These are phyloP conservation scores for Syncephalastrum monosporum DNA, from an alignment of 371 early-diverging fungal species.

Conservation along the genomic window DNA sequence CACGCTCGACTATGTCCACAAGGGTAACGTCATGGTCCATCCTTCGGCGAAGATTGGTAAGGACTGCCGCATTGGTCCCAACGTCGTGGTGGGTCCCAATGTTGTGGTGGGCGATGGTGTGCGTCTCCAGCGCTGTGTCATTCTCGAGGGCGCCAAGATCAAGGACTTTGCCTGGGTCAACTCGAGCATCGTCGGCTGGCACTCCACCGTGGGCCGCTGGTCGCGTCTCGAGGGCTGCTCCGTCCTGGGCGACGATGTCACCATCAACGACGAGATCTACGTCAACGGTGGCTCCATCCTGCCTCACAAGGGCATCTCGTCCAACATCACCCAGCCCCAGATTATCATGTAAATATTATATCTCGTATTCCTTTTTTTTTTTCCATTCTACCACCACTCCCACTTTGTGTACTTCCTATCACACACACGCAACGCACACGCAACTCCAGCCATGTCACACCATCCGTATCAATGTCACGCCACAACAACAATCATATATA, in stretches of 20 bases:
- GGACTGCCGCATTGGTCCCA: conserved; percentile 94
- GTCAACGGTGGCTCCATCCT: conserved; percentile 94
- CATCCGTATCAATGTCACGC: too few species aligned
- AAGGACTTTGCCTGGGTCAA: conserved; percentile 93
- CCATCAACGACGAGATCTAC: conserved; percentile 89
- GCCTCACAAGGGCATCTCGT: conserved; percentile 91
- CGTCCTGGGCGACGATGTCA: conserved; percentile 96
- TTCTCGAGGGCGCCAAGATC: conserved; percentile 88
- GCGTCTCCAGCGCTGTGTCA: conserved; percentile 85
- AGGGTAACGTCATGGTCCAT: conserved; percentile 90
- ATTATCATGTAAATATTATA: conserved; percentile 87
- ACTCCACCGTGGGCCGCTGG: conserved; percentile 94
- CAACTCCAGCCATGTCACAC: too few species aligned
- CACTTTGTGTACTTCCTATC: background rate
- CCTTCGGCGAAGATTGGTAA: conserved; percentile 92
- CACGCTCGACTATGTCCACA: conserved; percentile 63
- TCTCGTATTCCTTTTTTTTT: conserved; percentile 7
- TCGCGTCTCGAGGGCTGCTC: conserved; percentile 91
- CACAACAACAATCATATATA: too few species aligned
- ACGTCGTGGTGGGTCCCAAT: conserved; percentile 93
- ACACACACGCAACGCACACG: too few species aligned
- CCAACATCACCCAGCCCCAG: conserved; percentile 90
- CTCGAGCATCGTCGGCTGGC: conserved; percentile 97
- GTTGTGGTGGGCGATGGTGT: conserved; percentile 96
- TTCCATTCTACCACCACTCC: background rate